Conservation (phyloP, 73 alveolate genomes). For the Tetrahymena thermophila region DNA sequence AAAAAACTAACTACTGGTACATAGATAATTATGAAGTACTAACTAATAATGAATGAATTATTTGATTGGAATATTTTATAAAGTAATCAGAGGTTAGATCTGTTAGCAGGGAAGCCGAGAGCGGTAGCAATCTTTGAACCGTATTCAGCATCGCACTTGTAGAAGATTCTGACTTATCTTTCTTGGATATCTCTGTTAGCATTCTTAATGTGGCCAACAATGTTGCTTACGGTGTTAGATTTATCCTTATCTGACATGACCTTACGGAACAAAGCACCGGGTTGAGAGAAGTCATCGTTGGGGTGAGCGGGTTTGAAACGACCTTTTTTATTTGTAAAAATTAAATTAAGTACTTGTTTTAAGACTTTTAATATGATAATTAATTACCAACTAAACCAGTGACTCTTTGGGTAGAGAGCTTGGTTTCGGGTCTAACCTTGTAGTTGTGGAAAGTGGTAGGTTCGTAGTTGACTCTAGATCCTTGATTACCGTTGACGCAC, state of each 20-base stretch:
- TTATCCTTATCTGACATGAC: slow-evolving; percentile 61
- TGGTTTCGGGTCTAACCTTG: slow-evolving; percentile 30
- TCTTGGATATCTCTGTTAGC: slow-evolving; percentile 62
- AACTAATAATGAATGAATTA: background rate
- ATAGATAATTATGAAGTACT: slow-evolving; percentile 1
- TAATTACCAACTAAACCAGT: slow-evolving; percentile 14
- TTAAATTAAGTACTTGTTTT: background rate
- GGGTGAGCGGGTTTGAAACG: slow-evolving; percentile 49
- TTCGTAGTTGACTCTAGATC: slow-evolving; percentile 73
- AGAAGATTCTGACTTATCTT: slow-evolving; percentile 60
- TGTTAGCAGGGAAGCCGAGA: slow-evolving; percentile 51
- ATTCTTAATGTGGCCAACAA: slow-evolving; percentile 45
- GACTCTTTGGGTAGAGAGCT: slow-evolving; percentile 41
- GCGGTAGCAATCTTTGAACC: slow-evolving; percentile 72
- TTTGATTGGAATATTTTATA: background rate
- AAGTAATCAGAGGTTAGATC: slow-evolving; percentile 49
- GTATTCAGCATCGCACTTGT: slow-evolving; percentile 65
- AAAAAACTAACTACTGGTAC: background rate
- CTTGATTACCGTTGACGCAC: slow-evolving; percentile 60
- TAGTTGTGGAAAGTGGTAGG: slow-evolving; percentile 58
- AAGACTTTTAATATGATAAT: background rate
- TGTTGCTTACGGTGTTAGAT: slow-evolving; percentile 45
- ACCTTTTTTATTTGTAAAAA: background rate
- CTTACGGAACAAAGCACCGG: slow-evolving; percentile 66
- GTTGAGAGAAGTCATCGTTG: slow-evolving; percentile 55